Evolutionary conservation across 2,329 filamentous ascomycete species (phyloP).

Genomic region (Sporothrix pallida): DNA sequence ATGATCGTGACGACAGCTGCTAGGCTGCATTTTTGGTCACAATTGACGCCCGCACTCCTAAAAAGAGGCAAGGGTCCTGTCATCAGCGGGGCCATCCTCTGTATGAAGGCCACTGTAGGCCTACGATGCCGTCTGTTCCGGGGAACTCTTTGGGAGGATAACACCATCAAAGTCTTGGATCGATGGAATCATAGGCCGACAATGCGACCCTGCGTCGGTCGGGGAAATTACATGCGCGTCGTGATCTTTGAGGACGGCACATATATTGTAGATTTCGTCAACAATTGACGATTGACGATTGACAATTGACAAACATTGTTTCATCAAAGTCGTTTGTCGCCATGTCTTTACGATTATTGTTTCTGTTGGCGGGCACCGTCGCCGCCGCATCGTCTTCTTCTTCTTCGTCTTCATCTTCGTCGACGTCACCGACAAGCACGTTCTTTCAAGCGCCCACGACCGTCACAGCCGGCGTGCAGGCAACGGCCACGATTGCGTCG

Average conservation of each 20-base stretch:
- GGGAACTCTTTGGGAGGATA: no score
- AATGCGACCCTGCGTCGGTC: not conserved
- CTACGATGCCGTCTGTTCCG: not conserved
- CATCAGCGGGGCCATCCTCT: not conserved
- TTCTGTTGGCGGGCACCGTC: not conserved
- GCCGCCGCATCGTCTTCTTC: not conserved
- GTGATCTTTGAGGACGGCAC: not conserved
- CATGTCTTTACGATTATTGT: not conserved
- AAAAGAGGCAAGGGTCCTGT: not conserved
- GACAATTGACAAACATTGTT: not conserved
- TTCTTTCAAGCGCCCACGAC: not conserved
- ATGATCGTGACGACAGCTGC: not conserved
- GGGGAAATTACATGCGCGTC: not conserved
- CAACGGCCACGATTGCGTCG: conserved; percentile 24
- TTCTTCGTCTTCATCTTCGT: not conserved
- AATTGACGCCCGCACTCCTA: not conserved
- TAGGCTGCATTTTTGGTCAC: conserved; percentile 14
- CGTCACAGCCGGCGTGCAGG: conserved; percentile 6
- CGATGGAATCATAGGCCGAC: not conserved
- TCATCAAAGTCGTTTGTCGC: not conserved
- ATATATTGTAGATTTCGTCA: no score
- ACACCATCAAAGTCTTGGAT: not conserved
- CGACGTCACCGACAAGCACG: not conserved
- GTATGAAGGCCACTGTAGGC: no score
- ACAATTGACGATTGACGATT: no score